These are phyloP conservation scores for Pluteus cervinus DNA, from an alignment of 768 basidiomycete genomes.

Conservation along the genomic window DNA sequence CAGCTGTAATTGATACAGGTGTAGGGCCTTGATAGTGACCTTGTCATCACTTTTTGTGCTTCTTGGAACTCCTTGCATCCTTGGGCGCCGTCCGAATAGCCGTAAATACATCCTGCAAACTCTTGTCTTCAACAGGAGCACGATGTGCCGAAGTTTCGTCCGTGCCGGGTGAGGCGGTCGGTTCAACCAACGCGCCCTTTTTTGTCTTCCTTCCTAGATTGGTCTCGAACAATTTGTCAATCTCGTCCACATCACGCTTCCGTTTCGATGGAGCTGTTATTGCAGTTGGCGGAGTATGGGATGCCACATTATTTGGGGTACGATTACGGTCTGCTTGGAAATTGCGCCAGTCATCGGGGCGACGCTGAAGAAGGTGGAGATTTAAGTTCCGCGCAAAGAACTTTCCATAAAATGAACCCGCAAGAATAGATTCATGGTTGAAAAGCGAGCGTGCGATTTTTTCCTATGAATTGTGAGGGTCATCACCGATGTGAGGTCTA, in stretches of 20 bases:
- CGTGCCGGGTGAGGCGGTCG: too few species aligned
- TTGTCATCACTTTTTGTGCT: too few species aligned
- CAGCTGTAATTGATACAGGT: too few species aligned
- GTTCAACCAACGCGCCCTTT: constrained; percentile 42
- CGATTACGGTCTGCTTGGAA: constrained; percentile 52
- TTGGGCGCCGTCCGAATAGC: too few species aligned
- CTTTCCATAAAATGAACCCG: constrained; percentile 78
- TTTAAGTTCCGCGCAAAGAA: constrained; percentile 80
- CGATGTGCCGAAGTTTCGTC: too few species aligned
- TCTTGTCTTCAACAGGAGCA: too few species aligned
- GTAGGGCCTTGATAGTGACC: too few species aligned
- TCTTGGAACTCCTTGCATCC: too few species aligned
- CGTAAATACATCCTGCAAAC: too few species aligned
- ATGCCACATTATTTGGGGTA: too few species aligned
- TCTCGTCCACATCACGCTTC: constrained; percentile 61
- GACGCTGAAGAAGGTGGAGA: constrained; percentile 68
- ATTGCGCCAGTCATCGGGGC: constrained; percentile 81
- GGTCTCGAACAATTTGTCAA: constrained; percentile 65
- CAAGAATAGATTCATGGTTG: constrained; percentile 62
- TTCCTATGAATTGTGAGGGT: constrained; percentile 55
- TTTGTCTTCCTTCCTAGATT: constrained; percentile 54
- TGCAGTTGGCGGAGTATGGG: too few species aligned
- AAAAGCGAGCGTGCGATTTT: constrained; percentile 84
- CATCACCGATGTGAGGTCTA: constrained; percentile 5
- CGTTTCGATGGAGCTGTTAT: too few species aligned